Conservation (phyloP, 306 rosid genomes). For the Glycine latifolia region DNA sequence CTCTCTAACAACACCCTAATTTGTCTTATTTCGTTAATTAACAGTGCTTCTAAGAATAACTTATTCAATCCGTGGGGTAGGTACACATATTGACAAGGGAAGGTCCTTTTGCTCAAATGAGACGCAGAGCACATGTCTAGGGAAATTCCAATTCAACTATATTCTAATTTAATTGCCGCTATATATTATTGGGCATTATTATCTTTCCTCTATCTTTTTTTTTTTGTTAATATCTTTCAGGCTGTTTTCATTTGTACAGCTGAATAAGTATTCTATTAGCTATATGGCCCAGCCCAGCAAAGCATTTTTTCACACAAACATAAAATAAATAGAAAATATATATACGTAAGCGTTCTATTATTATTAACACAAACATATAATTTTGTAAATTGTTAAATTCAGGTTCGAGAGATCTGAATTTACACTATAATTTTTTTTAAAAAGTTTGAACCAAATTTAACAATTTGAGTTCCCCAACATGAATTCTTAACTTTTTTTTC, state of each 20-base stretch:
- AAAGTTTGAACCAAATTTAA: too few species aligned
- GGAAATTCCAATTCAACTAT: conserved; percentile 13
- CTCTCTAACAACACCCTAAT: not conserved
- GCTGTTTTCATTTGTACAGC: not conserved
- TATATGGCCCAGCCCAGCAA: not conserved
- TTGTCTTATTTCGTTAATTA: not conserved
- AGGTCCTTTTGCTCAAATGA: conserved; percentile 1
- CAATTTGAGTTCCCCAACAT: too few species aligned
- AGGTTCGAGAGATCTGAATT: too few species aligned
- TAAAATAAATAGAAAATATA: not conserved
- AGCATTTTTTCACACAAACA: too few species aligned
- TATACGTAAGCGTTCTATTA: too few species aligned
- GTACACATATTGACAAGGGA: conserved; percentile 30
- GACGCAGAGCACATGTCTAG: not conserved
- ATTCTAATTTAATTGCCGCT: not conserved
- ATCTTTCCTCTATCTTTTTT: not conserved
- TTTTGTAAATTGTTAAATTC: too few species aligned
- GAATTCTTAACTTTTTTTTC: too few species aligned
- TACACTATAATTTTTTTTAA: too few species aligned
- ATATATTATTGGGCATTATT: too few species aligned
- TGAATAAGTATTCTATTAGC: not conserved
- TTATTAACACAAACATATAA: too few species aligned
- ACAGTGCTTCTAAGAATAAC: not conserved
- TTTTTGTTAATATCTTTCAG: not conserved
- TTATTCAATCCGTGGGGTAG: not conserved